Evolutionary conservation across 176 grass and related monocot genomes (phyloP).

Genomic region (Puya raimondii): DNA sequence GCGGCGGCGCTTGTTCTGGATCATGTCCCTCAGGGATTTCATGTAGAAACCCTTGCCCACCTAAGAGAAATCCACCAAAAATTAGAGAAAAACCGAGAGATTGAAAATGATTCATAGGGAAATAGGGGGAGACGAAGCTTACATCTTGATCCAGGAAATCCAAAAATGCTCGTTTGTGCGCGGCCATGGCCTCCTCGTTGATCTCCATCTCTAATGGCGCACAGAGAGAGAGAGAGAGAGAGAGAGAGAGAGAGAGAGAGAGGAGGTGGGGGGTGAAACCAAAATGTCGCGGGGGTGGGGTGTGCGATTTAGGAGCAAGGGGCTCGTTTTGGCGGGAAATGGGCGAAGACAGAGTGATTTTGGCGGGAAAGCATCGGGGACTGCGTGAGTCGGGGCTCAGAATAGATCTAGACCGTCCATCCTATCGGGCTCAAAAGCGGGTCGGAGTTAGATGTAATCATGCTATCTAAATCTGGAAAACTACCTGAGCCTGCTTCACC

Average conservation of each 20-base stretch:
- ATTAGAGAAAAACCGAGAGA: conserved; percentile 11
- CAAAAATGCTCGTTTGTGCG: conserved; percentile 72
- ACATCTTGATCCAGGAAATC: conserved; percentile 91
- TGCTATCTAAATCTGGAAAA: too few relatives aligned
- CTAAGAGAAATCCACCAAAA: conserved; percentile 19
- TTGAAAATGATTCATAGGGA: background rate
- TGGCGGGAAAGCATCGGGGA: conserved; percentile 26
- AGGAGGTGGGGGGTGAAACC: background rate
- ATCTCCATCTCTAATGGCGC: conserved; percentile 61
- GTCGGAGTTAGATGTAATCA: background rate
- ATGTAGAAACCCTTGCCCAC: conserved; percentile 74
- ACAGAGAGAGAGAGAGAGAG: background rate
- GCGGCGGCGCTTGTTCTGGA: conserved; percentile 63
- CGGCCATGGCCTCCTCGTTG: conserved; percentile 96
- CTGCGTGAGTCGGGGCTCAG: background rate
- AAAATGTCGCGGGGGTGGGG: background rate
- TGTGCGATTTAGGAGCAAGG: conserved; percentile 1
- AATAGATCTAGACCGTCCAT: background rate
- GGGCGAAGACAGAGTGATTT: background rate
- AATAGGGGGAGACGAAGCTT: background rate
- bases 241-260: conserved; percentile 8
- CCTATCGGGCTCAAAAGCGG: background rate
- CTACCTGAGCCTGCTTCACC: too few relatives aligned
- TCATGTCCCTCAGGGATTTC: conserved; percentile 63
- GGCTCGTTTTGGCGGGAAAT: background rate